These are phyloP conservation scores for Oryza brachyantha DNA, from an alignment of 176 grass and related monocot species.

Conservation along the genomic window DNA sequence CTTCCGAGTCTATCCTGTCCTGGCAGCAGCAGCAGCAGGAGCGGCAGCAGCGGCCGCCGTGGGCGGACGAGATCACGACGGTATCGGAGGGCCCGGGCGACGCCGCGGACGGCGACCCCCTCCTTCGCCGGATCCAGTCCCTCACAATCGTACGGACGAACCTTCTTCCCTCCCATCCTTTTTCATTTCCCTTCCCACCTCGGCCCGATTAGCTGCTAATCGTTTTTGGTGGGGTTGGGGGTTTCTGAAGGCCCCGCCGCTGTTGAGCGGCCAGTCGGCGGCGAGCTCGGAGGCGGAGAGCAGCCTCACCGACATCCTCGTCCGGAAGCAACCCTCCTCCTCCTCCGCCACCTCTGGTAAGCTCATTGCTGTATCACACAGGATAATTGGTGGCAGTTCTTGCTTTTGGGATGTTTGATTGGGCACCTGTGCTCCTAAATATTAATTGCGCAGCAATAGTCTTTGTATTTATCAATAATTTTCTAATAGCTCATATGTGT, in stretches of 20 bases:
- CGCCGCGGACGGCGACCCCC: constrained; percentile 36
- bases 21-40: constrained; percentile 16
- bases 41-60: constrained; percentile 34
- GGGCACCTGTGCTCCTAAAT: not conserved
- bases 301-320: constrained; percentile 70
- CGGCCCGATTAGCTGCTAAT: not conserved
- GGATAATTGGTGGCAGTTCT: not conserved
- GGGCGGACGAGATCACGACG: constrained; percentile 72
- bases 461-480: not conserved
- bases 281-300: constrained; percentile 42
- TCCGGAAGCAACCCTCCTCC: constrained; percentile 52
- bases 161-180: not conserved
- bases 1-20: constrained; percentile 48
- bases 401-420: constrained; percentile 7
- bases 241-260: constrained; percentile 49
- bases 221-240: not conserved
- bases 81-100: constrained; percentile 49
- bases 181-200: not conserved
- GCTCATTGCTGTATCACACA: not conserved
- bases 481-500: constrained; percentile 10
- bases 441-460: not conserved
- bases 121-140: constrained; percentile 47
- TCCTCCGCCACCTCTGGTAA: constrained; percentile 33
- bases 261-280: constrained; percentile 42
- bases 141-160: constrained; percentile 45